Evolutionary conservation across 139 green algal genomes (phyloP), one percentile per base, ranked within the genome.

Genomic region (Zygnema circumcarinatum): DNA sequence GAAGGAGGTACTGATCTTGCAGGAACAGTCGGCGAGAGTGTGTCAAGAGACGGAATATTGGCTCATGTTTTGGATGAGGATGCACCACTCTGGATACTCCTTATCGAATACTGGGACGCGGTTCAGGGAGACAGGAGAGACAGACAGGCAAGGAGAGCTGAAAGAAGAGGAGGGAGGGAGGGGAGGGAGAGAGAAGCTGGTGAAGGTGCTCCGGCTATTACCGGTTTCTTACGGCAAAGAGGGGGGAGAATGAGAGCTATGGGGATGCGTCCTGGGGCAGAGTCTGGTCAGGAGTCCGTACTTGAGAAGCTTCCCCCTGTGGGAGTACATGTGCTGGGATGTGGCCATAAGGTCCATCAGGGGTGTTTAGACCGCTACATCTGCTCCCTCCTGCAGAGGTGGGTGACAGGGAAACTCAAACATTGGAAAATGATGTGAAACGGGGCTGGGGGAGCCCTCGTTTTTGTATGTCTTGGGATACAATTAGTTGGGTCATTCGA

Each of bases 361-460:
- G 78, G 32, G 2, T 91, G 87, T 76, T 35, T 90, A 36, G 72
- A 87, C 11, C 47, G 79, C 87, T 91, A 91, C 41, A 67, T 91
- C 84, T 88, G 1, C 7, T 81, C 39, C 25, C 84, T 91, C 20
- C 32, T 92, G 47, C 56, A 91, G 56, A 0, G 87, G 62, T 89
- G 31, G 41, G 74, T 42, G 74, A 72, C 25, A 72, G 54, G 29
- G 25, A 72, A 29, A n/a, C n/a, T n/a, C n/a, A n/a, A n/a, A n/a
- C n/a, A n/a, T n/a, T n/a, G n/a, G n/a, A n/a, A n/a, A 35, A 36
- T 81, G 32, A 0, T 36, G 33, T 0, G 1, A 25, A 38, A 7
- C 52, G 1, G 31, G n/a, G 32, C 2, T 81, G 32, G 3, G 33
- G n/a, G 52, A 21, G 2, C 1, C 0, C 3, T 31, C 33, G 29